These are phyloP conservation scores for Phylloporus scabripes DNA, from an alignment of 768 basidiomycete genomes.

Conservation along the genomic window DNA sequence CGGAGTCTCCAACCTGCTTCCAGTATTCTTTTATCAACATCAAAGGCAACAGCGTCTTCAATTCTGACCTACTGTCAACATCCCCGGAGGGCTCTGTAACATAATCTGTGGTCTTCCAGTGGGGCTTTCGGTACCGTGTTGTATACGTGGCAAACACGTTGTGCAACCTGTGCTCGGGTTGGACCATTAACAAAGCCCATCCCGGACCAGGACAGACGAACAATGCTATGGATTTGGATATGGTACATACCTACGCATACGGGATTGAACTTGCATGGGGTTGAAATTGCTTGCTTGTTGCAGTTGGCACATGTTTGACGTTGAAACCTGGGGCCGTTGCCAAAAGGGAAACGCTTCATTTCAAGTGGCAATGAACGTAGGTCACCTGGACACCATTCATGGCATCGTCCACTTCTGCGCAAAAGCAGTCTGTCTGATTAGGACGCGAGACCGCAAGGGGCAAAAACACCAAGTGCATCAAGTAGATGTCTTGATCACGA, in stretches of 20 bases:
- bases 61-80: slow-evolving; percentile 20
- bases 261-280: neutral
- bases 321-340: slow-evolving; percentile 11
- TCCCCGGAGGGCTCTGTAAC: slow-evolving; percentile 7
- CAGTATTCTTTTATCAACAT: slow-evolving; percentile 54
- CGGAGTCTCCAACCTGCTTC: slow-evolving; percentile 1
- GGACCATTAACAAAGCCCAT: neutral
- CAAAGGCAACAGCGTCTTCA: slow-evolving; percentile 46
- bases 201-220: slow-evolving; percentile 1
- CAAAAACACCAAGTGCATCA: too few species aligned
- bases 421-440: too few species aligned
- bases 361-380: neutral
- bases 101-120: slow-evolving; percentile 6
- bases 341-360: slow-evolving; percentile 2
- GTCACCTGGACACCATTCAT: too few species aligned
- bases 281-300: neutral
- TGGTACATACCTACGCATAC: slow-evolving; percentile 10
- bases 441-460: too few species aligned
- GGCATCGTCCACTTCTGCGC: too few species aligned
- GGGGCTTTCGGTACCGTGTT: neutral
- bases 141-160: slow-evolving; percentile 1
- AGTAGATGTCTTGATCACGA: too few species aligned
- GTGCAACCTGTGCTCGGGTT: neutral
- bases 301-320: slow-evolving; percentile 9
- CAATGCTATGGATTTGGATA: slow-evolving; percentile 19